Conservation (phyloP, 805 yeast species). For the Tetrapisispora iriomotensis region DNA sequence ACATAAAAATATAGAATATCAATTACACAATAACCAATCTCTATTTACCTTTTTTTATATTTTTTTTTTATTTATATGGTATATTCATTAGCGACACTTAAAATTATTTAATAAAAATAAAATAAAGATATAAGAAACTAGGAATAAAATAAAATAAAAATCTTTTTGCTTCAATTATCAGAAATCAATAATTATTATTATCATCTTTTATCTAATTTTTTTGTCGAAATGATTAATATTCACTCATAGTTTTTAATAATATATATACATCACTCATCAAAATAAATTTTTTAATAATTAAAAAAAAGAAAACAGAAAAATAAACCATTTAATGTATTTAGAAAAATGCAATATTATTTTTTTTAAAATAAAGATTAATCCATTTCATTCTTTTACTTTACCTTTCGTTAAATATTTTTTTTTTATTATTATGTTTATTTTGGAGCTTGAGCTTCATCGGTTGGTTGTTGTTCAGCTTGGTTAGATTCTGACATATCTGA, state of each 20-base stretch:
- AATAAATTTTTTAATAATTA: slow-evolving; percentile 1
- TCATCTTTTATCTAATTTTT: neutral
- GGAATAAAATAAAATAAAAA: slow-evolving; percentile 1
- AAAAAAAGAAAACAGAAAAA: slow-evolving; percentile 1
- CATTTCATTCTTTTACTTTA: too few relatives aligned
- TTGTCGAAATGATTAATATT: slow-evolving; percentile 3
- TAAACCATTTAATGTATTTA: neutral
- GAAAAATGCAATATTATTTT: neutral
- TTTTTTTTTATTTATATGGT: neutral
- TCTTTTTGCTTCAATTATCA: neutral
- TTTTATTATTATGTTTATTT: neutral
- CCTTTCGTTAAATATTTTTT: too few relatives aligned
- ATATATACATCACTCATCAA: slow-evolving; percentile 3
- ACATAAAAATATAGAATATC: too few relatives aligned
- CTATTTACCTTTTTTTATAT: neutral
- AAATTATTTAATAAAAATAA: slow-evolving; percentile 1
- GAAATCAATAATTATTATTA: neutral
- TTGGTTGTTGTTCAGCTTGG: slow-evolving; percentile 46
- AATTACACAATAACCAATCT: neutral
- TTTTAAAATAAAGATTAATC: neutral
- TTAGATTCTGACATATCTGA: slow-evolving; percentile 82
- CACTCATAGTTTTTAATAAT: slow-evolving; percentile 3
- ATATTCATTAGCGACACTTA: slow-evolving; percentile 4
- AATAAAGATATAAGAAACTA: slow-evolving; percentile 1
- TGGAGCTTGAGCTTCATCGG: slow-evolving; percentile 5